Evolutionary conservation across 1,284 basidiomycete species (phyloP), one percentile per base, ranked within the genome.

Genomic region (Microstroma glucosiphilum): DNA sequence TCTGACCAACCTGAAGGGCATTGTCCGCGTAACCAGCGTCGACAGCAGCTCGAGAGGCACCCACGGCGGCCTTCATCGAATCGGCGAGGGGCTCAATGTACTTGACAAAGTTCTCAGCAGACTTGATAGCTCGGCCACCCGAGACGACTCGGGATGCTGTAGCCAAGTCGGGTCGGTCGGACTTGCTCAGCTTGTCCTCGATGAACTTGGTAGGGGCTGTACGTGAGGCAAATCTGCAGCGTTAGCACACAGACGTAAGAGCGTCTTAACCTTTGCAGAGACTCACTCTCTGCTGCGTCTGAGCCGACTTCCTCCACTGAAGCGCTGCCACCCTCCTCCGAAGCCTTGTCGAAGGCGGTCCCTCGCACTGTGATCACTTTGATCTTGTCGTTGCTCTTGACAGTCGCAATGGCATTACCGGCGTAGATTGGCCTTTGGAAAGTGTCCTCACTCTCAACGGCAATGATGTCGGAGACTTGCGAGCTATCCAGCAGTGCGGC

Each of bases 21-120:
- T 98, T 98, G 82, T 98, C 96, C 57, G 92, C 92, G 76, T 98
- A 98, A 1, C 96, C 94, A 48, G 92, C 91, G 80, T 99, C 96
- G 42, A 99, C 96, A 13, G 96, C 96, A 9, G 96, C 96, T 68
- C 96, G 87, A 30, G 91, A 94, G 42, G 96, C 96, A 69, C 96
- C 96, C 59, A 99, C 91, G 37, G 94, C 96, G 21, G 96, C 96
- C 61, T 91, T 91, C 40, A 98, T 84, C 12, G 85, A 87, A 80
- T 98, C 96, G 1, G 96, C 92, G 11, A 98, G 85, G 0, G 96
- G 96, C 77, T 94, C 90, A 58, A 98, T 83, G 40, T 90, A 90
- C 61, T 85, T 82, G 61, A 88, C 86, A 82, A 98, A 98, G 59
- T 89, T 94, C 76, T 96, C 91, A 43, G 91, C 89, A 69, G 89